These are phyloP conservation scores for Daldinia grandis DNA, from an alignment of 495 filamentous ascomycete species.

Conservation along the genomic window DNA sequence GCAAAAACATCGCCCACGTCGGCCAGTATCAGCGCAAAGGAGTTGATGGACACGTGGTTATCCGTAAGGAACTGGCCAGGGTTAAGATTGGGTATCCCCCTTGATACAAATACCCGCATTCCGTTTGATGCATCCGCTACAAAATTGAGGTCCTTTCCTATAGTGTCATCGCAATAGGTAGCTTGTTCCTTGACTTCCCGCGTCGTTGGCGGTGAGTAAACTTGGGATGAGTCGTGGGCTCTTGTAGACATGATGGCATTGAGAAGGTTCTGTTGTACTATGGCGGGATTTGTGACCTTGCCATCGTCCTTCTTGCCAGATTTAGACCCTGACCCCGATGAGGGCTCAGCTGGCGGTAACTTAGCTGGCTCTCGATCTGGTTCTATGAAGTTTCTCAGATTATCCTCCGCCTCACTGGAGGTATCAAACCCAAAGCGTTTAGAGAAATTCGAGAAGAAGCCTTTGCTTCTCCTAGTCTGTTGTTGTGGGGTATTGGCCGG, in stretches of 20 bases:
- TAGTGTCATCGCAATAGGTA: slow-evolving; percentile 86
- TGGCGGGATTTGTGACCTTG: slow-evolving; percentile 63
- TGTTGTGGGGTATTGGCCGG: slow-evolving; percentile 37
- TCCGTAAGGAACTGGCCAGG: slow-evolving; percentile 65
- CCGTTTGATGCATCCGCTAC: slow-evolving; percentile 73
- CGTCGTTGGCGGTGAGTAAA: slow-evolving; percentile 76
- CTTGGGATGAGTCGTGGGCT: slow-evolving; percentile 72
- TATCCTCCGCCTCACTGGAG: slow-evolving; percentile 49
- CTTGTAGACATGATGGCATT: slow-evolving; percentile 85
- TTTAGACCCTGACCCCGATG: slow-evolving; percentile 32
- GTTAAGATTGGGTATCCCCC: slow-evolving; percentile 55
- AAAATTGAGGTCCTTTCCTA: slow-evolving; percentile 80
- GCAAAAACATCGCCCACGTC: slow-evolving; percentile 76
- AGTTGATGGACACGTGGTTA: slow-evolving; percentile 69
- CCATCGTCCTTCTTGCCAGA: slow-evolving; percentile 47
- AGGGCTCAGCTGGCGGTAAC: slow-evolving; percentile 30
- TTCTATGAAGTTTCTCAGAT: slow-evolving; percentile 52
- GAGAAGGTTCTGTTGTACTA: slow-evolving; percentile 70
- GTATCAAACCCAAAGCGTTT: slow-evolving; percentile 71
- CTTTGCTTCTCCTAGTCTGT: slow-evolving; percentile 43
- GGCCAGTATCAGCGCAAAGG: slow-evolving; percentile 74
- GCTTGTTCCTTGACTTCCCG: slow-evolving; percentile 81
- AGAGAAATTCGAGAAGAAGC: slow-evolving; percentile 71
- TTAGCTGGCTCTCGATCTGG: slow-evolving; percentile 30
- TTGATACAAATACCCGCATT: slow-evolving; percentile 77